Conservation (phyloP, 306 rosid species). For the Luffa acutangula region DNA sequence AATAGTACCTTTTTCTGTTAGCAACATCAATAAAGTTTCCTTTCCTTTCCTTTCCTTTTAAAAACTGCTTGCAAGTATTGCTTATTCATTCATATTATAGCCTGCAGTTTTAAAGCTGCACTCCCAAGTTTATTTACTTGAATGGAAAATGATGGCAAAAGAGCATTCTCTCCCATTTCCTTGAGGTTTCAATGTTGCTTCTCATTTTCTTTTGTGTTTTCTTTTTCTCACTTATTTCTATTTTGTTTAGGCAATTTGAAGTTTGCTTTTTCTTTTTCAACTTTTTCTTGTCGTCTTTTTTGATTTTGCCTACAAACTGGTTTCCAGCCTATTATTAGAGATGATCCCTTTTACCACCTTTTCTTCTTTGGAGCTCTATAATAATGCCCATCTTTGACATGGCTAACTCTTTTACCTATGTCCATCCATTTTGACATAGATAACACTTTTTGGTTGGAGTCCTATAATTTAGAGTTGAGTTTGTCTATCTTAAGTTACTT, state of each 20-base stretch:
- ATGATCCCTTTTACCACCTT: not conserved
- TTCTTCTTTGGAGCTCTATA: not conserved
- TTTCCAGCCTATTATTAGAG: not conserved
- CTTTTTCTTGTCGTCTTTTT: not conserved
- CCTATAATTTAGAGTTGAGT: not conserved
- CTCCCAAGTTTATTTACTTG: not conserved
- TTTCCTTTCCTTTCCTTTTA: not conserved
- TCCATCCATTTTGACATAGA: not conserved
- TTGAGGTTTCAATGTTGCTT: not conserved
- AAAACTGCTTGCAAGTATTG: not conserved
- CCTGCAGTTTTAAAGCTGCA: not conserved
- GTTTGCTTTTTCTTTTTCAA: not conserved
- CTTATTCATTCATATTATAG: not conserved
- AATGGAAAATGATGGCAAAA: not conserved
- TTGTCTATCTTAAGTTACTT: not conserved
- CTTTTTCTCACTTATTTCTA: not conserved
- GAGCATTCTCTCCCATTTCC: not conserved
- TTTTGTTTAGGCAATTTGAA: not conserved
- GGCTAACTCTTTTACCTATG: not conserved
- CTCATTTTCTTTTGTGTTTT: not conserved
- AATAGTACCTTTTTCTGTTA: not conserved
- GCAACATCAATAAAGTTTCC: not conserved
- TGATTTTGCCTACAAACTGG: not conserved
- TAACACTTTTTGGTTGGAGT: not conserved
- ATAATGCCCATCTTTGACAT: conserved; percentile 1